A percentile compares a stretch with the other conserved stretches of the same genome.
phyloP scores from a whole-genome alignment of 208 protist genomes.

The Leptomonas seymouri region DNA sequence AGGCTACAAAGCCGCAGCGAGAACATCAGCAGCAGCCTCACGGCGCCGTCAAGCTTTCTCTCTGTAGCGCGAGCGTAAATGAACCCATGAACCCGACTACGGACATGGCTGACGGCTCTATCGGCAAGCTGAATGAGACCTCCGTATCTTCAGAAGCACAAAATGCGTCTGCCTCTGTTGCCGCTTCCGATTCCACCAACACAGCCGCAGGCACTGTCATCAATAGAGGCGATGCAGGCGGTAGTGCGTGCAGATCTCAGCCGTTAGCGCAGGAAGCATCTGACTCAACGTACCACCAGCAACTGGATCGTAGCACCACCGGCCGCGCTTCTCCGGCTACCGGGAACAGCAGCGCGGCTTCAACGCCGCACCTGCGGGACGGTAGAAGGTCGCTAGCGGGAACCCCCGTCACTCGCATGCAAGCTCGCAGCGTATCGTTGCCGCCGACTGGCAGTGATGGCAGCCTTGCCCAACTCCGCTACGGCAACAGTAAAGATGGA shows the following conservation, averaged over 20 bases:
- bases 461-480: not conserved
- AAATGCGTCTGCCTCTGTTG: not conserved
- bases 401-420: not conserved
- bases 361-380: slow-evolving; percentile 1
- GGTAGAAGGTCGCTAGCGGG: not conserved
- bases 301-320: not conserved
- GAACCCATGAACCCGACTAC: not conserved
- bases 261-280: too few relatives aligned
- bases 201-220: not conserved
- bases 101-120: not conserved
- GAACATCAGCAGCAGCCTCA: not conserved
- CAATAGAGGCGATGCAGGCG: not conserved
- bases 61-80: not conserved
- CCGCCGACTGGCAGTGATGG: slow-evolving; percentile 18
- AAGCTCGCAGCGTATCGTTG: slow-evolving; percentile 20
- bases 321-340: not conserved
- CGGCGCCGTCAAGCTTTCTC: not conserved
- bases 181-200: not conserved
- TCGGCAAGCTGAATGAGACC: not conserved
- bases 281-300: too few relatives aligned
- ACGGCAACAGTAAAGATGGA: not conserved
- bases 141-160: not conserved
- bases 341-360: slow-evolving; percentile 1
- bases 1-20: not conserved
- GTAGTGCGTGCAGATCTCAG: too few relatives aligned